Base-by-base conservation (phyloP, 768 basidiomycete species). In the Mycena polygramma region DNA sequence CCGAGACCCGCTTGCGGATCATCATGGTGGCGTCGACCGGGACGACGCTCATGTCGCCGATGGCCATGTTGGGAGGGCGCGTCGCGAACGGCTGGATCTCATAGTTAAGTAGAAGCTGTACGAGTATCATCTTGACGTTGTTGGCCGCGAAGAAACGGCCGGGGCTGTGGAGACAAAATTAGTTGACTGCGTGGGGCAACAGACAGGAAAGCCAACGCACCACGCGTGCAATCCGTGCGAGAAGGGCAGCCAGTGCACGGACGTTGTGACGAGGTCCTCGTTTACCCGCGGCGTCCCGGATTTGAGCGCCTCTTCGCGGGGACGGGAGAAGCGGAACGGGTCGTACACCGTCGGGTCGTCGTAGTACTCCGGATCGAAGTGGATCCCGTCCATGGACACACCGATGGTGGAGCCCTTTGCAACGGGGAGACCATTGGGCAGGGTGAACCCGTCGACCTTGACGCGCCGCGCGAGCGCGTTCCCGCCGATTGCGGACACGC, bases 121-220 rank as follows among this genome's bases (percentile, higher is more conserved):
- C 73, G 10, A 73, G 54, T 17, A 73, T 67, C 15, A 68, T 58
- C 58, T 73, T 73, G 54, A 73, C 46, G 41, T 70, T 69, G 48
- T 68, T 70, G 8, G 69, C 65, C 10, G 73, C 73, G 35, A 73
- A 73, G 61, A 73, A 70, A 3, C 73, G 64, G 8, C 73, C 73
- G 1, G 73, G 69, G 58, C 73, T 73, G 24, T 37, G 37, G 14
- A 7, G 22, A 4, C n/a, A n/a, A n/a, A n/a, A 20, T 20, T 8
- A 4, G 6, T 45, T 13, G n/a, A 22, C 26, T n/a, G n/a, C n/a
- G n/a, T n/a, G n/a, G n/a, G n/a, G n/a, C n/a, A n/a, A 2, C 36
- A 5, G 22, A 49, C 9, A 15, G 26, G 8, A 52, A 51, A 41
- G 45, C 54, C 11, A 30, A 30, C 30, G 30, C 30, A 70, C 69